Percentiles rank a stretch among this genome's conserved stretches.
phyloP scores from a whole-genome alignment of 2,329 filamentous ascomycete species.

The Ceratocystis cacaofunesta region DNA sequence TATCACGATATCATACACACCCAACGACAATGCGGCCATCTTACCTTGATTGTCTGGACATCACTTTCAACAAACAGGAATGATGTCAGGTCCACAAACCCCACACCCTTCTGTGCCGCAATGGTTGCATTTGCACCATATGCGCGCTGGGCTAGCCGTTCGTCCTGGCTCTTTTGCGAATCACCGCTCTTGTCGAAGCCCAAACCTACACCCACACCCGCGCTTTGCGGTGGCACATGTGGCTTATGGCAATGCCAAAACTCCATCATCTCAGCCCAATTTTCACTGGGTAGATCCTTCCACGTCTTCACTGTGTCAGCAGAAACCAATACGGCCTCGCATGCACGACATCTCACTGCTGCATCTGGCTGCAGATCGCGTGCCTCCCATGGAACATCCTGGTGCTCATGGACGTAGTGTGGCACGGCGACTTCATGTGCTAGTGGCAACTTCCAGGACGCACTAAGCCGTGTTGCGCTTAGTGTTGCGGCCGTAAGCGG shows the following conservation, averaged over 20 bases:
- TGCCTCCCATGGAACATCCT: conserved; percentile 42
- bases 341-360: conserved; percentile 31
- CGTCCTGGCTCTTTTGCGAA: conserved; percentile 28
- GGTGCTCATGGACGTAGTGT: conserved; percentile 25
- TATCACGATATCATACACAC: background rate
- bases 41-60: conserved; percentile 35
- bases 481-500: conserved; percentile 14
- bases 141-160: conserved; percentile 44
- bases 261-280: conserved; percentile 99
- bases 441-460: conserved; percentile 42
- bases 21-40: conserved; percentile 18
- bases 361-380: conserved; percentile 30
- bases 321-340: conserved; percentile 27
- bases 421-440: conserved; percentile 20
- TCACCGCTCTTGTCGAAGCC: background rate
- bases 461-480: conserved; percentile 21
- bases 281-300: conserved; percentile 90
- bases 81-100: conserved; percentile 67
- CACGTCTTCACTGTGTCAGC: conserved; percentile 39
- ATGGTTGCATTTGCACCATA: conserved; percentile 74
- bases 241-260: conserved; percentile 99
- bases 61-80: conserved; percentile 58
- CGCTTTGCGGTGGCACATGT: conserved; percentile 33
- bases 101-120: conserved; percentile 47
- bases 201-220: background rate